phyloP scores from a whole-genome alignment of 208 protist genomes.

The Porcisia deanei region DNA sequence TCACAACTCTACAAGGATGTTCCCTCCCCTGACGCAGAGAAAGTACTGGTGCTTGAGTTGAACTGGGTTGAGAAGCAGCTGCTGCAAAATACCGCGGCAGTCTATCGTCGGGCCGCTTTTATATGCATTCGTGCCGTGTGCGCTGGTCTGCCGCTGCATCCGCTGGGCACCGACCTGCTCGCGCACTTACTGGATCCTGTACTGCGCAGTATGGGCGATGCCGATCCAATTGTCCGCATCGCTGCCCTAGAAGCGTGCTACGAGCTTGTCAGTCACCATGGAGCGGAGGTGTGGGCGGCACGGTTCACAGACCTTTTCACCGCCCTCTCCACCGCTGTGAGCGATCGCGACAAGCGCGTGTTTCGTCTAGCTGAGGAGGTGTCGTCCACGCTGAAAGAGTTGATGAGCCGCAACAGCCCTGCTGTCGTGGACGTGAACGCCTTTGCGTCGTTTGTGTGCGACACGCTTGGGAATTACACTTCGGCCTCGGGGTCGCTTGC shows the following conservation, averaged over 20 bases:
- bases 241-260: conserved; percentile 70
- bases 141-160: conserved; percentile 37
- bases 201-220: conserved; percentile 47
- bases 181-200: conserved; percentile 36
- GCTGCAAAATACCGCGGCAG: conserved; percentile 39
- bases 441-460: conserved; percentile 40
- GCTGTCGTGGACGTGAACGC: conserved; percentile 32
- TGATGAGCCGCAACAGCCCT: conserved; percentile 39
- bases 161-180: conserved; percentile 25
- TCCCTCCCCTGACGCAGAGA: conserved; percentile 44
- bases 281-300: conserved; percentile 34
- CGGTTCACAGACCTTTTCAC: conserved; percentile 63
- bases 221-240: conserved; percentile 64
- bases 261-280: conserved; percentile 47
- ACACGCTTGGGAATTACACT: conserved; percentile 38
- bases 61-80: conserved; percentile 40
- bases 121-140: conserved; percentile 47
- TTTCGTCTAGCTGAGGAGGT: conserved; percentile 59
- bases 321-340: conserved; percentile 51
- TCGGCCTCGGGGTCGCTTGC: conserved; percentile 11
- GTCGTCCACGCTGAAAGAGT: conserved; percentile 56
- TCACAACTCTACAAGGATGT: conserved; percentile 53
- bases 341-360: conserved; percentile 61
- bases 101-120: conserved; percentile 65
- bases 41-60: conserved; percentile 31